Conservation (phyloP, 306 rosid genomes). For the Prunus mira region DNA sequence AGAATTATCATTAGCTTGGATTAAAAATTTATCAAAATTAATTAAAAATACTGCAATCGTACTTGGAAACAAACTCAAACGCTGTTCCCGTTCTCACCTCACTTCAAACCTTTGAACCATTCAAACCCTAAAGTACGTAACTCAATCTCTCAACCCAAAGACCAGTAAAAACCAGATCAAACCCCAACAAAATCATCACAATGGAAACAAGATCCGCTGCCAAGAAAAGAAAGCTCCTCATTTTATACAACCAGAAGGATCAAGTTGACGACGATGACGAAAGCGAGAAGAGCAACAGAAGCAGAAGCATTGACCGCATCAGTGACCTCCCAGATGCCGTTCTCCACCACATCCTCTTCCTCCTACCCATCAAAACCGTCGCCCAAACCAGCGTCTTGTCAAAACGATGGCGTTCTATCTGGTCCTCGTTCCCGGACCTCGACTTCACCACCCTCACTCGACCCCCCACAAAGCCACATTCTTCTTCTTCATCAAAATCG, state of each 20-base stretch:
- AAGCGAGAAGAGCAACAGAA: neutral
- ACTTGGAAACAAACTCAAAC: constrained; percentile 44
- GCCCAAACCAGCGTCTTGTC: constrained; percentile 64
- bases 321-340: constrained; percentile 76
- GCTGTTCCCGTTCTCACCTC: constrained; percentile 25
- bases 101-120: constrained; percentile 44
- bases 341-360: constrained; percentile 56
- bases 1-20: no score
- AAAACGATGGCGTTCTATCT: constrained; percentile 56
- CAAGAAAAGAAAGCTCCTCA: constrained; percentile 12
- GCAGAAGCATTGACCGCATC: constrained; percentile 37
- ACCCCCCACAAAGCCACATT: neutral
- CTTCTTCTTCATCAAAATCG: neutral
- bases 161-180: neutral
- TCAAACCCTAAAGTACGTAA: constrained; percentile 38
- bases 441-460: constrained; percentile 60
- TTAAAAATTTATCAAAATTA: no score
- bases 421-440: constrained; percentile 77
- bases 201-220: constrained; percentile 73
- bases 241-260: constrained; percentile 20
- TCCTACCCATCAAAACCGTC: constrained; percentile 58
- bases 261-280: neutral
- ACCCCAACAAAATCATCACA: neutral
- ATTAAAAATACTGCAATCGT: neutral
- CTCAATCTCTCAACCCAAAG: constrained; percentile 10